Percentiles rank a stretch among this genome's conserved stretches.
phyloP scores from a whole-genome alignment of 75 land plant species.

The Chamaecyparis obtusa region DNA sequence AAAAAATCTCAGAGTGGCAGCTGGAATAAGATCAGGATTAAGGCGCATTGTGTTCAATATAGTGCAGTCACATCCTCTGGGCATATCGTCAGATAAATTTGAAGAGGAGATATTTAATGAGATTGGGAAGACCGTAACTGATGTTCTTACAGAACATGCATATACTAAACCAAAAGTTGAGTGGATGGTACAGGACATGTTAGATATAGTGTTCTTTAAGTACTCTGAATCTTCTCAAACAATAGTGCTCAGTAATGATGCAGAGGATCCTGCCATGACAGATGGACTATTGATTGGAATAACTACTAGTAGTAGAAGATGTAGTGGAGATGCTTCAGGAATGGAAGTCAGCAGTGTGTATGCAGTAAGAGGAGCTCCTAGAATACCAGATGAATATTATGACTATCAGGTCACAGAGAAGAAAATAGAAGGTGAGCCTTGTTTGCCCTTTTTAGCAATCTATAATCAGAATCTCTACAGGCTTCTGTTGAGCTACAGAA shows the following conservation, averaged over 20 bases:
- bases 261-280: conserved; percentile 41
- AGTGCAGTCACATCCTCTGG: conserved; percentile 15
- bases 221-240: conserved; percentile 5
- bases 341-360: background rate
- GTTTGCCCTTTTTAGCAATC: background rate
- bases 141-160: conserved; percentile 27
- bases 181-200: conserved; percentile 34
- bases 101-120: conserved; percentile 19
- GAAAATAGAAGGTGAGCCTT: conserved; percentile 1
- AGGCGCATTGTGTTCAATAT: conserved; percentile 33
- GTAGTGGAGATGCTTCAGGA: background rate
- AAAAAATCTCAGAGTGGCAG: conserved; percentile 29
- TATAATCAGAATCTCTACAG: background rate
- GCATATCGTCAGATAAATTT: conserved; percentile 11
- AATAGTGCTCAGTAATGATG: conserved; percentile 24
- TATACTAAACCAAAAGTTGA: conserved; percentile 27
- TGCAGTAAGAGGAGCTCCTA: background rate
- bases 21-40: conserved; percentile 35
- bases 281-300: conserved; percentile 28
- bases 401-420: conserved; percentile 1
- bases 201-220: conserved; percentile 20
- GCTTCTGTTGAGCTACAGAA: background rate
- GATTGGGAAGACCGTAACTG: conserved; percentile 18
- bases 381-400: background rate
- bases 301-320: background rate